phyloP scores from a whole-genome alignment of 305 asterid species.

The Euphrasia arctica region DNA sequence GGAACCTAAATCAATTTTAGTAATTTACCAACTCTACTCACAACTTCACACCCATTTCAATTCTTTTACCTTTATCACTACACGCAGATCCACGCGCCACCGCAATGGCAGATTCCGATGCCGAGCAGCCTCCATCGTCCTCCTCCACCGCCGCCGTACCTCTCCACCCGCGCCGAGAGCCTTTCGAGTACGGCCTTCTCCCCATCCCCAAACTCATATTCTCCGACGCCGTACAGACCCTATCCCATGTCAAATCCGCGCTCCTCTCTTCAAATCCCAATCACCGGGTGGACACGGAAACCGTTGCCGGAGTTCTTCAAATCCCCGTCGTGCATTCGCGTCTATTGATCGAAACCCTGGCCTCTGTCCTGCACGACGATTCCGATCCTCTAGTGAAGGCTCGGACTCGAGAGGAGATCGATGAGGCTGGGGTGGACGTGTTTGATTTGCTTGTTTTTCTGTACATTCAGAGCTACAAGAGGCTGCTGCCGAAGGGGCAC shows the following conservation, averaged over 20 bases:
- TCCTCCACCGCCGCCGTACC: constrained; percentile 24
- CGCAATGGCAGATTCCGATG: constrained; percentile 34
- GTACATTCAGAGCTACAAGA: constrained; percentile 78
- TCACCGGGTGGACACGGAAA: constrained; percentile 40
- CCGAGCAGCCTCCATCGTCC: constrained; percentile 30
- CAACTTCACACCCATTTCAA: neutral
- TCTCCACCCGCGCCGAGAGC: constrained; percentile 88
- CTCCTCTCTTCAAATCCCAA: constrained; percentile 41
- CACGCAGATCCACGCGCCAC: constrained; percentile 47
- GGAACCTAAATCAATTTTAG: too few species aligned
- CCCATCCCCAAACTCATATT: constrained; percentile 80
- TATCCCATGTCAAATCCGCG: constrained; percentile 52
- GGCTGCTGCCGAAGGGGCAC: constrained; percentile 87
- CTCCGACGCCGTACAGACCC: constrained; percentile 67
- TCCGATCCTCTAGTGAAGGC: constrained; percentile 66
- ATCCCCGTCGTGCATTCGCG: constrained; percentile 70
- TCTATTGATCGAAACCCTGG: constrained; percentile 69
- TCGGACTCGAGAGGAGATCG: constrained; percentile 45
- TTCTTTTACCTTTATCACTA: constrained; percentile 9
- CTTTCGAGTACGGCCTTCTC: constrained; percentile 94
- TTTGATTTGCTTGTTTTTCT: constrained; percentile 74
- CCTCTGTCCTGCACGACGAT: constrained; percentile 62
- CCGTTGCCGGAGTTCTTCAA: constrained; percentile 54
- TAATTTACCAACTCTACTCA: neutral
- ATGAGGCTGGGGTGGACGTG: constrained; percentile 58